Evolutionary conservation across 2,329 filamentous ascomycete genomes (phyloP).

Genomic region (Cladosporium sp.): DNA sequence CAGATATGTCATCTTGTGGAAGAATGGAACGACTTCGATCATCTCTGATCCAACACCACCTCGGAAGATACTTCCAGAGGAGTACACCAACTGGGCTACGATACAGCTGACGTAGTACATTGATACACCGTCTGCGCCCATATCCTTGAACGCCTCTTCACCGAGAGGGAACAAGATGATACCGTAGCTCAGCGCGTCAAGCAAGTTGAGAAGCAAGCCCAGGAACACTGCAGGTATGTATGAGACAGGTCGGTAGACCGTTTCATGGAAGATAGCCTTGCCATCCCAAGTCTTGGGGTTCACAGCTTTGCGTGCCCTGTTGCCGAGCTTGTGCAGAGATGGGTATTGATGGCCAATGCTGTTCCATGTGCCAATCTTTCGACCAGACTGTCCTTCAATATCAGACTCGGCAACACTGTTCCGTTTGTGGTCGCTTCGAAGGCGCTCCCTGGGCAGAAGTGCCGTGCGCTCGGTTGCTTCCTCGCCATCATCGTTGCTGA

Average conservation of each 20-base stretch:
- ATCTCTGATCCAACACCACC: constrained; percentile 93
- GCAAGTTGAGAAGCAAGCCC: constrained; percentile 82
- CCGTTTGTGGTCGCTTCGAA: constrained; percentile 21
- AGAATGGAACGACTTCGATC: constrained; percentile 98
- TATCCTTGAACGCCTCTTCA: constrained; percentile 74
- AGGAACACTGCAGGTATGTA: constrained; percentile 83
- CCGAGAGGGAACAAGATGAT: constrained; percentile 87
- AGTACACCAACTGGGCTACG: constrained; percentile 86
- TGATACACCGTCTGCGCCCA: constrained; percentile 91
- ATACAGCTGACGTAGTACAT: constrained; percentile 99
- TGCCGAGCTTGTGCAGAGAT: constrained; percentile 15
- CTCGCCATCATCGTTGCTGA: constrained; percentile 24
- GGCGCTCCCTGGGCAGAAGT: constrained; percentile 32
- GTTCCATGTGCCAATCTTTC: constrained; percentile 25
- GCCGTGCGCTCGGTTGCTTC: constrained; percentile 29
- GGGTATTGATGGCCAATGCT: constrained; percentile 28
- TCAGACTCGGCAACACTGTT: constrained; percentile 21
- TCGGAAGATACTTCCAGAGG: constrained; percentile 80
- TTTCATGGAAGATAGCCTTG: constrained; percentile 59
- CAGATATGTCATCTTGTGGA: constrained; percentile 94
- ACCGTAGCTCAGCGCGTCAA: constrained; percentile 93
- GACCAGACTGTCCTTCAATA: constrained; percentile 21
- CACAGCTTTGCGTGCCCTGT: constrained; percentile 32
- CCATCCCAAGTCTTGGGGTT: constrained; percentile 71
- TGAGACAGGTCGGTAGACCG: constrained; percentile 62